A percentile compares a stretch with the other conserved stretches of the same genome.
These are phyloP conservation scores for Metarhizium guizhouense DNA, from an alignment of 2,329 filamentous ascomycete genomes.

Conservation along the genomic window DNA sequence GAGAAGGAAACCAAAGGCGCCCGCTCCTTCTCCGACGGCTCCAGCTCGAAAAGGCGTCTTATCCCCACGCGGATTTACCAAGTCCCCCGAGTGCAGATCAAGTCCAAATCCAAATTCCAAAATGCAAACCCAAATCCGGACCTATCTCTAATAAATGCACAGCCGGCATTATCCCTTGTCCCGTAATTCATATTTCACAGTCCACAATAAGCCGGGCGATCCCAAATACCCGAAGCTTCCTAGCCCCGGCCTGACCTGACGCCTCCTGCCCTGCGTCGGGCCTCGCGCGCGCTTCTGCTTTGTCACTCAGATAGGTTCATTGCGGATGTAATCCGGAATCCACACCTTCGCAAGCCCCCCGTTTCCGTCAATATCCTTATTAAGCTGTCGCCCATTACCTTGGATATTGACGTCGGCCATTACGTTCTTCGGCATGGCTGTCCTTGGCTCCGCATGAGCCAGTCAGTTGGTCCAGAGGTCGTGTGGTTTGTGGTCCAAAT, in stretches of 20 bases:
- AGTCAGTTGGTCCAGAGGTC: background rate
- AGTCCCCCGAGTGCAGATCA: no score
- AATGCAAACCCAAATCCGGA: background rate
- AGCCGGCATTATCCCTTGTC: background rate
- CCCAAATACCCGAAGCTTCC: background rate
- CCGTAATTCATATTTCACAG: background rate
- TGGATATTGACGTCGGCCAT: background rate
- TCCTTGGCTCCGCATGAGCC: background rate
- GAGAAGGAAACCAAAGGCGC: background rate
- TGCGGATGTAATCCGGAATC: background rate
- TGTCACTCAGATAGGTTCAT: background rate
- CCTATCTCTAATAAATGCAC: background rate
- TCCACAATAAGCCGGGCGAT: background rate
- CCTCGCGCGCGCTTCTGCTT: background rate
- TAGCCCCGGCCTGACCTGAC: background rate
- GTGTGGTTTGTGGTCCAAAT: background rate
- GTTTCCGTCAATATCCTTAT: background rate
- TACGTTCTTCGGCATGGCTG: background rate
- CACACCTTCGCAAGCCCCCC: background rate
- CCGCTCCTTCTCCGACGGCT: background rate
- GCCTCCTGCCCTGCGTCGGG: background rate
- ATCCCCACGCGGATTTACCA: background rate
- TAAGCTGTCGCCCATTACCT: background rate
- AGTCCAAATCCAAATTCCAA: background rate
- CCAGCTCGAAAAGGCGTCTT: background rate